Conservation (phyloP, 164 flowering plant species). For the Tetracentron sinense region DNA sequence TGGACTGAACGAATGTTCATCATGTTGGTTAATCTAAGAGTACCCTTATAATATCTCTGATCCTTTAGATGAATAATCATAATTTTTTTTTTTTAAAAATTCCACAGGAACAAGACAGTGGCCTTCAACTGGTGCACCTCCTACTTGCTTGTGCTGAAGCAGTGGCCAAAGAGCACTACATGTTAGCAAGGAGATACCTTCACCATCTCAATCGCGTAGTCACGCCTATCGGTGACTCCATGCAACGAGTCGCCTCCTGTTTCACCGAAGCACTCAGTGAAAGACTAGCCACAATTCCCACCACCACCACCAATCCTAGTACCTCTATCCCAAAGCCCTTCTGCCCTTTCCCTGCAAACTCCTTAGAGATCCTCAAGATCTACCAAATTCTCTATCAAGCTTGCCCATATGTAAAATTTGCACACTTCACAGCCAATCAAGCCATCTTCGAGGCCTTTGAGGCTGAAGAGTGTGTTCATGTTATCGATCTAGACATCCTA, state of each 20-base stretch:
- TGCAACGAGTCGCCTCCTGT: constrained; percentile 73
- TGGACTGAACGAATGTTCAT: too few species aligned
- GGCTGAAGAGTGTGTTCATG: constrained; percentile 61
- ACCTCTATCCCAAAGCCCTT: constrained; percentile 29
- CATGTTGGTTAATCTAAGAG: too few species aligned
- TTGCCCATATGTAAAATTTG: constrained; percentile 72
- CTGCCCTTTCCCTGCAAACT: constrained; percentile 45
- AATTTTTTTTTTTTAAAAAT: background rate
- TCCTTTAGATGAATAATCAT: too few species aligned
- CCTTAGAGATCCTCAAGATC: constrained; percentile 49
- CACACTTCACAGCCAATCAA: constrained; percentile 80
- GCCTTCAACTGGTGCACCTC: constrained; percentile 71
- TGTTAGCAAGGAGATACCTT: constrained; percentile 48
- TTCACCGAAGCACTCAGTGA: constrained; percentile 68
- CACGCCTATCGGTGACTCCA: constrained; percentile 60
- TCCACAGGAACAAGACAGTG: constrained; percentile 62
- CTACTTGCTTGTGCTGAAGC: constrained; percentile 80
- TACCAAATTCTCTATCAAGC: constrained; percentile 75
- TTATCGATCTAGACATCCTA: constrained; percentile 65
- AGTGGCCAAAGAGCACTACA: constrained; percentile 65
- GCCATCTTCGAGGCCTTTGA: constrained; percentile 80
- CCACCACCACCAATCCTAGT: constrained; percentile 37
- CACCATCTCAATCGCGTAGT: constrained; percentile 60
- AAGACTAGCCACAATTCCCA: constrained; percentile 50
- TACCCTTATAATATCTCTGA: too few species aligned